Conservation (phyloP, 176 grass and related monocot genomes). For the maize (Zea mays) region DNA sequence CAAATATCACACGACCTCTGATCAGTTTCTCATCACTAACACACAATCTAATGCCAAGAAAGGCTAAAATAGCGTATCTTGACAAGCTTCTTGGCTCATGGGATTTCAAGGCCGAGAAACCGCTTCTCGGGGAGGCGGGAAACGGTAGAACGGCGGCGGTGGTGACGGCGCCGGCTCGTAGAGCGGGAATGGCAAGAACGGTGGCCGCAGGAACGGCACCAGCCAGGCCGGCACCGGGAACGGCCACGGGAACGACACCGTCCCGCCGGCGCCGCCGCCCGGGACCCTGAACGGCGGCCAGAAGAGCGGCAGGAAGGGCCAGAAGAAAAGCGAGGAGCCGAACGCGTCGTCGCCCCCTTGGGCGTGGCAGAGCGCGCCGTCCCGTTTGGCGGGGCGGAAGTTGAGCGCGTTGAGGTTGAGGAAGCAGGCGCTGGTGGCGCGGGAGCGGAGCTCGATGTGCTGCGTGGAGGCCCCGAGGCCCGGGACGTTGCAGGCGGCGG, state of each 20-base stretch:
- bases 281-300: slow-evolving; percentile 58
- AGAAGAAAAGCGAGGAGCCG: slow-evolving; percentile 70
- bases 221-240: slow-evolving; percentile 66
- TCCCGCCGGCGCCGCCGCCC: slow-evolving; percentile 24
- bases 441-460: slow-evolving; percentile 73
- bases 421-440: slow-evolving; percentile 65
- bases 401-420: slow-evolving; percentile 95
- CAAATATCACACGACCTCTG: background rate
- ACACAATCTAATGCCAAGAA: slow-evolving; percentile 31
- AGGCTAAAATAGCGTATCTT: slow-evolving; percentile 20
- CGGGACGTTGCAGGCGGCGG: slow-evolving; percentile 70
- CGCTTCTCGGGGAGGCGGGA: slow-evolving; percentile 35
- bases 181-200: slow-evolving; percentile 73
- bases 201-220: slow-evolving; percentile 64
- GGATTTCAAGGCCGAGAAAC: slow-evolving; percentile 10
- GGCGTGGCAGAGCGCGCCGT: slow-evolving; percentile 53
- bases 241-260: slow-evolving; percentile 67
- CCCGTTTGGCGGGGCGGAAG: slow-evolving; percentile 66
- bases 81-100: background rate
- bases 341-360: background rate
- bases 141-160: slow-evolving; percentile 60
- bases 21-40: background rate
- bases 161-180: slow-evolving; percentile 43
- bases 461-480: slow-evolving; percentile 67
- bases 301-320: slow-evolving; percentile 79